Evolutionary conservation across 2,329 filamentous ascomycete genomes (phyloP).

Genomic region (Ramularia collo-cygni): DNA sequence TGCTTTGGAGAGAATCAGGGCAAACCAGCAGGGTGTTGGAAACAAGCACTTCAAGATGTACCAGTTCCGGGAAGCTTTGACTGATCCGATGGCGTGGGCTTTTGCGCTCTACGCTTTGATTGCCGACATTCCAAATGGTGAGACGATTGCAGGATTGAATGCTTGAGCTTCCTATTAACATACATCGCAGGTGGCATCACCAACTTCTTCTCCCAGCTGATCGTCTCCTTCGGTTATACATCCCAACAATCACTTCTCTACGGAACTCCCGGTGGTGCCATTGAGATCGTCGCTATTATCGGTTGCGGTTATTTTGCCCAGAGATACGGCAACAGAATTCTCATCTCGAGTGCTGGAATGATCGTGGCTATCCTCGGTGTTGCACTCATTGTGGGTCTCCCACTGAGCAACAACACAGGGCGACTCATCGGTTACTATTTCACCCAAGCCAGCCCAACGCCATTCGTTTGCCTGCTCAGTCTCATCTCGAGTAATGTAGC

Average conservation of each 20-base stretch:
- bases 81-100: slow-evolving; percentile 54
- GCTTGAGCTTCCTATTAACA: too few relatives aligned
- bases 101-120: slow-evolving; percentile 53
- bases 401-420: slow-evolving; percentile 50
- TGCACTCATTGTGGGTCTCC: slow-evolving; percentile 58
- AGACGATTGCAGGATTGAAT: slow-evolving; percentile 2
- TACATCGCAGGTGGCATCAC: slow-evolving; percentile 40
- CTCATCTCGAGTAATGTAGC: slow-evolving; percentile 58
- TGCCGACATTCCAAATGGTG: slow-evolving; percentile 52
- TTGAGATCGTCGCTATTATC: slow-evolving; percentile 56
- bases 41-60: slow-evolving; percentile 37
- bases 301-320: slow-evolving; percentile 52
- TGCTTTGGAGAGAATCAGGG: slow-evolving; percentile 63
- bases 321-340: slow-evolving; percentile 49
- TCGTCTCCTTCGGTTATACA: slow-evolving; percentile 59
- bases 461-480: slow-evolving; percentile 58
- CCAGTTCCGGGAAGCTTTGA: slow-evolving; percentile 55
- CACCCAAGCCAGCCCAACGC: slow-evolving; percentile 52
- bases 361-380: slow-evolving; percentile 52
- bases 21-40: slow-evolving; percentile 69
- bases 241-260: slow-evolving; percentile 56
- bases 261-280: slow-evolving; percentile 57
- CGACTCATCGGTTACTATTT: slow-evolving; percentile 59
- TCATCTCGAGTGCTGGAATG: slow-evolving; percentile 49
- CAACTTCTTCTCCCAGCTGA: slow-evolving; percentile 57